Conservation (phyloP, 1,139 yeast genomes). For the Suhomyces taliae region DNA sequence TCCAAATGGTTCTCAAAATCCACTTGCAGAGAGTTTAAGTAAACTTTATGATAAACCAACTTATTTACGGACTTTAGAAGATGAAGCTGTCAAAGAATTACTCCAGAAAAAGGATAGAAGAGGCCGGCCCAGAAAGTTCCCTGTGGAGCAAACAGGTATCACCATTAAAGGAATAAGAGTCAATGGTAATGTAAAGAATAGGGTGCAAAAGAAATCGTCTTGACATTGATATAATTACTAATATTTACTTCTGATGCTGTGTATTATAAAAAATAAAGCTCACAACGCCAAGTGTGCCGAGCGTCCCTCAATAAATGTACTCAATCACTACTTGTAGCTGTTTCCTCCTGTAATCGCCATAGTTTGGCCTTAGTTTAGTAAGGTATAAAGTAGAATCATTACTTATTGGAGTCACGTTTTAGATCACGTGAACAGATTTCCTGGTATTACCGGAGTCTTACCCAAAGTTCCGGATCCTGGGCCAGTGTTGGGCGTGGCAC, state of each 20-base stretch:
- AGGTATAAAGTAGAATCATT: no score
- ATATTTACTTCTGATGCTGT: neutral
- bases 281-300: conserved; percentile 14
- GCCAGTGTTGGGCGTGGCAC: no score
- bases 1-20: conserved; percentile 1
- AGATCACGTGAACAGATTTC: no score
- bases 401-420: no score
- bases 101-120: conserved; percentile 44
- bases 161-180: conserved; percentile 49
- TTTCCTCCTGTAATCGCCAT: no score
- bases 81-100: conserved; percentile 40
- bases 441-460: no score
- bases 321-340: no score
- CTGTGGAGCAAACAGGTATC: conserved; percentile 49
- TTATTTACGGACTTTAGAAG: conserved; percentile 32
- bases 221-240: no score
- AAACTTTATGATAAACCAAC: conserved; percentile 32
- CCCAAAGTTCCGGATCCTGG: no score
- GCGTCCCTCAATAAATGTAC: no score
- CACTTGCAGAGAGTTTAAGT: conserved; percentile 14
- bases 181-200: conserved; percentile 35
- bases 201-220: conserved; percentile 13
- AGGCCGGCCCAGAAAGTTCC: conserved; percentile 55
- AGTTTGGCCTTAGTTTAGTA: no score
- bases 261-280: neutral